These are phyloP conservation scores for Diaporthe citriasiana DNA, from an alignment of 2,329 filamentous ascomycete genomes.

Conservation along the genomic window DNA sequence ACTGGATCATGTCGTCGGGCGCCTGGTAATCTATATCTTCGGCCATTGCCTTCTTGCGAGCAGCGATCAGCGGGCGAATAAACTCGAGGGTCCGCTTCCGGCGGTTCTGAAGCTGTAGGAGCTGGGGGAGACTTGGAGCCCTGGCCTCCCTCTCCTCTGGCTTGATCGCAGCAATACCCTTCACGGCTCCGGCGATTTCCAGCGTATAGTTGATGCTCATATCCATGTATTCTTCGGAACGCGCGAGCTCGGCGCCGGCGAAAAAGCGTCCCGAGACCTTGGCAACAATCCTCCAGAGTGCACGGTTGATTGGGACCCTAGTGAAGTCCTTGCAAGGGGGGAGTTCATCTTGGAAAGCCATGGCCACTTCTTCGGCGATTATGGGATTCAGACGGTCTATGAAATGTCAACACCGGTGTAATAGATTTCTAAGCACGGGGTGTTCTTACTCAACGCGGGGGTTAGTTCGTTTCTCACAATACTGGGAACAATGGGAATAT, in stretches of 20 bases:
- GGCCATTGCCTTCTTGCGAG: slow-evolving; percentile 47
- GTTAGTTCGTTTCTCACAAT: slow-evolving; percentile 37
- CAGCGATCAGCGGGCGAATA: slow-evolving; percentile 53
- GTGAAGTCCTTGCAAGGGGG: slow-evolving; percentile 58
- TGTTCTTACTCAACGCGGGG: slow-evolving; percentile 38
- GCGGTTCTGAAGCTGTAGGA: slow-evolving; percentile 48
- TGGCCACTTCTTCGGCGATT: slow-evolving; percentile 56
- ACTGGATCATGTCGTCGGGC: slow-evolving; percentile 63
- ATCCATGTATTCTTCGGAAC: slow-evolving; percentile 60
- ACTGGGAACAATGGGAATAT: slow-evolving; percentile 35
- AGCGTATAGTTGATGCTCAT: slow-evolving; percentile 63
- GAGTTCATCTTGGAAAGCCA: slow-evolving; percentile 52
- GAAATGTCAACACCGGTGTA: background rate
- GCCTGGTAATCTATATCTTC: slow-evolving; percentile 46
- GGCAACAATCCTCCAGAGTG: slow-evolving; percentile 61
- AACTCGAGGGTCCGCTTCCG: slow-evolving; percentile 52
- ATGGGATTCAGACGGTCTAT: slow-evolving; percentile 53
- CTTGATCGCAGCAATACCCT: slow-evolving; percentile 48
- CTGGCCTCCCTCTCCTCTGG: slow-evolving; percentile 54
- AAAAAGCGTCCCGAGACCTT: slow-evolving; percentile 63
- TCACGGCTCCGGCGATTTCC: slow-evolving; percentile 55
- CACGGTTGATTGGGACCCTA: slow-evolving; percentile 54
- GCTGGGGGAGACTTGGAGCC: slow-evolving; percentile 37
- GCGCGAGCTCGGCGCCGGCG: slow-evolving; percentile 61
- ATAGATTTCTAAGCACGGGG: background rate